Base-by-base conservation (phyloP, 2,329 filamentous ascomycete species). In the Daldinia eschscholtzii region DNA sequence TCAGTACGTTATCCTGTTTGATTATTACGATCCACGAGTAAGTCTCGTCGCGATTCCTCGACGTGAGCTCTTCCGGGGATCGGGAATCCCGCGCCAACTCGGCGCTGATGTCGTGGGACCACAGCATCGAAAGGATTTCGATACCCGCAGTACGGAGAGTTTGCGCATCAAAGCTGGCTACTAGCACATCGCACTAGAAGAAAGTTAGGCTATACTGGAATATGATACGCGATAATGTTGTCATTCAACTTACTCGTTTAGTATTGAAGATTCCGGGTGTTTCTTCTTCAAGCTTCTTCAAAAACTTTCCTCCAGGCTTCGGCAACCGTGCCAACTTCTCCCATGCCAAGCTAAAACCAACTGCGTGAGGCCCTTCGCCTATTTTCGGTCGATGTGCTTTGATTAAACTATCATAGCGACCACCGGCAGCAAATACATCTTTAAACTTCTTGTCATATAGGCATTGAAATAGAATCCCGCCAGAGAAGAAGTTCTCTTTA, bases 281-380 rank as follows among this genome's bases (percentile, higher is more conserved):
- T 65, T 93, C 91, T 39, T 91, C 88, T 64, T 92, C 88, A 6
- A 84, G 76, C 74, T 91, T 93, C 79, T 92, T 94, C n/a, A 92
- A 78, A 68, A 91, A 92, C 70, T 87, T 88, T 2, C 83, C 82
- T 1, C 82, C 82, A 41, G 81, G 80, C 63, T 88, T 88, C 2
- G 87, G 83, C 77, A 93, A 89, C 44, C 88, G 88, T 6, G 91
- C 90, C 3, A 97, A 83, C 64, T 91, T 89, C 75, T 98, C 94
- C 89, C 94, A 97, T 26, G 92, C 92, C 44, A 98, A 83, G 76
- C 94, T 97, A 77, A 98, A 95, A 0, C 97, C 96, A 10, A 98
- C 96, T 4, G 93, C 95, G 77, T 97, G 93, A 20, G 89, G 88
- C 74, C 91, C 89, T 62, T 88, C 85, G 48, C 87, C 83, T 64